These are phyloP conservation scores for Ascoidea rubescens DNA, from an alignment of 805 yeast species.

Conservation along the genomic window DNA sequence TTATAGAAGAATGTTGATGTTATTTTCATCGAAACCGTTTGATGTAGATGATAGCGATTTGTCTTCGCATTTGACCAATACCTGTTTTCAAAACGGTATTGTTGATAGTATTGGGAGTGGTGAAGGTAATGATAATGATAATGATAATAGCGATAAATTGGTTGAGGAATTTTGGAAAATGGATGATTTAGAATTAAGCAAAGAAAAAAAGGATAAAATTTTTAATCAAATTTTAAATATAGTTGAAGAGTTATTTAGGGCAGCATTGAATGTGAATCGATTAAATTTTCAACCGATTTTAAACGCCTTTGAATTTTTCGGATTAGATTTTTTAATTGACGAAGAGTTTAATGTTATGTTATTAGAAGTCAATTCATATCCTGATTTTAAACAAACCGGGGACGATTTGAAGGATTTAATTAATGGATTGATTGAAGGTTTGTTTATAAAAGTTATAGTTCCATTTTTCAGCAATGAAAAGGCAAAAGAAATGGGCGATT, in stretches of 20 bases:
- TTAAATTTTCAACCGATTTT: slow-evolving; percentile 72
- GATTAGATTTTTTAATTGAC: slow-evolving; percentile 76
- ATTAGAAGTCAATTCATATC: slow-evolving; percentile 84
- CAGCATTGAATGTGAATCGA: slow-evolving; percentile 70
- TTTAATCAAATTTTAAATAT: slow-evolving; percentile 43
- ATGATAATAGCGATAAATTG: neutral
- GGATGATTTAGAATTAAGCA: slow-evolving; percentile 21
- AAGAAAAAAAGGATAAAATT: slow-evolving; percentile 25
- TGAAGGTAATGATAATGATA: too few relatives aligned
- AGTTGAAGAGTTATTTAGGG: slow-evolving; percentile 59
- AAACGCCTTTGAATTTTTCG: slow-evolving; percentile 79
- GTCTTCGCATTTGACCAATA: slow-evolving; percentile 81
- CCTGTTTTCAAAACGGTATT: slow-evolving; percentile 60
- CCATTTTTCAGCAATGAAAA: too few relatives aligned
- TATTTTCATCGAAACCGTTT: slow-evolving; percentile 57
- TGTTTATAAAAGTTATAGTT: too few relatives aligned
- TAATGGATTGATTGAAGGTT: slow-evolving; percentile 44
- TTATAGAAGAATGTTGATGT: slow-evolving; percentile 62
- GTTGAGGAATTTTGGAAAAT: slow-evolving; percentile 59
- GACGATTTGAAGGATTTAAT: slow-evolving; percentile 52
- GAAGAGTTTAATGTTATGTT: slow-evolving; percentile 38
- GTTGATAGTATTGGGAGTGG: slow-evolving; percentile 13
- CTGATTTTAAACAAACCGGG: slow-evolving; percentile 96
- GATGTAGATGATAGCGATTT: slow-evolving; percentile 24
- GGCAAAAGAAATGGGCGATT: too few relatives aligned